Percentiles rank a stretch among this genome's conserved stretches.
Conservation (phyloP, 2,329 filamentous ascomycete genomes). For the Paraconiothyrium brasiliense region DNA sequence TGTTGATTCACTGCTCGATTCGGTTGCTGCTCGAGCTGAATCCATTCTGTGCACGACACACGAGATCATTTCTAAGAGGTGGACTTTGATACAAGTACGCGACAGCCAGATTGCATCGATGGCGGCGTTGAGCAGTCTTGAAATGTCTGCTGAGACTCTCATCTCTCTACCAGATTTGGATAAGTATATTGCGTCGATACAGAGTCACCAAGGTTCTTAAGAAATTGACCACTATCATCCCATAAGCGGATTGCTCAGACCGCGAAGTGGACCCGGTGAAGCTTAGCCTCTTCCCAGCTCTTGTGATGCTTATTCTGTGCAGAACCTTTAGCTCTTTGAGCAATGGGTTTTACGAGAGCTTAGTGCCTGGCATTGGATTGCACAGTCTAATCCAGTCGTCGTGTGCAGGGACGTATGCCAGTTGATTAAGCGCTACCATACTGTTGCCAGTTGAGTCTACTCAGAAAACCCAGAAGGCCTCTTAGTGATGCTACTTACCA, state of each 20-base stretch:
- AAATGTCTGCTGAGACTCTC: conserved; percentile 4
- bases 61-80: neutral
- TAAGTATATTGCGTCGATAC: neutral
- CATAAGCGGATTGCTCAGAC: neutral
- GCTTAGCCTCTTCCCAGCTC: neutral
- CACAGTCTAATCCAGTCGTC: neutral
- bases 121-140: neutral
- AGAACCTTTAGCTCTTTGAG: conserved; percentile 5
- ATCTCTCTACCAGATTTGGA: conserved; percentile 1
- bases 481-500: conserved; percentile 62
- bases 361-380: neutral
- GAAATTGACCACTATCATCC: neutral
- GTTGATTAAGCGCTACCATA: conserved; percentile 3
- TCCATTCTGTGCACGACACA: conserved; percentile 2
- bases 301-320: neutral
- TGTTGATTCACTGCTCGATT: neutral
- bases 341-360: neutral
- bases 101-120: neutral
- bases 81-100: conserved; percentile 1
- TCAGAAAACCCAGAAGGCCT: neutral
- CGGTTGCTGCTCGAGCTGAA: neutral
- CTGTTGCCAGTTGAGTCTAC: conserved; percentile 43
- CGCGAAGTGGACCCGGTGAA: neutral
- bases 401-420: neutral
- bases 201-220: neutral